phyloP scores from a whole-genome alignment of 176 grass and related monocot species.

The Oryza longistaminata region DNA sequence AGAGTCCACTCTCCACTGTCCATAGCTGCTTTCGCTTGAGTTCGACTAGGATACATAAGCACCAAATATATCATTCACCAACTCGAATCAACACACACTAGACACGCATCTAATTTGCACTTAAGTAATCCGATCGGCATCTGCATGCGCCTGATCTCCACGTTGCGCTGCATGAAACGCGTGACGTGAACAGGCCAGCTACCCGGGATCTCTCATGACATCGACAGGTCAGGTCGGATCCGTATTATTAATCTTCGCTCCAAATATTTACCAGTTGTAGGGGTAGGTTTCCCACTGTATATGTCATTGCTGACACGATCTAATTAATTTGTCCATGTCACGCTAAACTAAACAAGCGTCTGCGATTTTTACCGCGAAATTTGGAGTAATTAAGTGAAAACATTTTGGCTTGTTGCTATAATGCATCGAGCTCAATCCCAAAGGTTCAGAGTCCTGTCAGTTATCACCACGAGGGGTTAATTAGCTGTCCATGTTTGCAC shows the following conservation, averaged over 20 bases:
- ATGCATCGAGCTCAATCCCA: background rate
- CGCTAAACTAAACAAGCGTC: background rate
- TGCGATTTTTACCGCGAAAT: background rate
- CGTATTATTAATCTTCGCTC: background rate
- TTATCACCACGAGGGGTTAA: background rate
- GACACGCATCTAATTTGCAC: too few species aligned
- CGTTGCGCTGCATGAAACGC: too few species aligned
- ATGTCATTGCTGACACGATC: background rate
- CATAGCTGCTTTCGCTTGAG: too few species aligned
- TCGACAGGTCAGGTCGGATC: background rate
- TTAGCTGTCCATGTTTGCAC: background rate
- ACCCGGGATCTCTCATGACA: background rate
- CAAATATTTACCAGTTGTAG: too few species aligned
- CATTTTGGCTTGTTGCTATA: too few species aligned
- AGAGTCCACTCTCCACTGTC: too few species aligned
- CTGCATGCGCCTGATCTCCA: too few species aligned
- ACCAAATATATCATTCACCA: too few species aligned
- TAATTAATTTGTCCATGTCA: background rate
- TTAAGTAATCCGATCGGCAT: too few species aligned
- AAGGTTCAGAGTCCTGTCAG: too few species aligned
- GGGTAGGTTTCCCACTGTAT: background rate
- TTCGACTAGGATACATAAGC: too few species aligned
- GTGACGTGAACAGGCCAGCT: background rate
- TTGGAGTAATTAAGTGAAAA: background rate
- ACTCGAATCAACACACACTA: too few species aligned